Evolutionary conservation across 2,329 filamentous ascomycete genomes (phyloP), one percentile per base, ranked within the genome.

Genomic region (Rhytidhysteron rufulum): DNA sequence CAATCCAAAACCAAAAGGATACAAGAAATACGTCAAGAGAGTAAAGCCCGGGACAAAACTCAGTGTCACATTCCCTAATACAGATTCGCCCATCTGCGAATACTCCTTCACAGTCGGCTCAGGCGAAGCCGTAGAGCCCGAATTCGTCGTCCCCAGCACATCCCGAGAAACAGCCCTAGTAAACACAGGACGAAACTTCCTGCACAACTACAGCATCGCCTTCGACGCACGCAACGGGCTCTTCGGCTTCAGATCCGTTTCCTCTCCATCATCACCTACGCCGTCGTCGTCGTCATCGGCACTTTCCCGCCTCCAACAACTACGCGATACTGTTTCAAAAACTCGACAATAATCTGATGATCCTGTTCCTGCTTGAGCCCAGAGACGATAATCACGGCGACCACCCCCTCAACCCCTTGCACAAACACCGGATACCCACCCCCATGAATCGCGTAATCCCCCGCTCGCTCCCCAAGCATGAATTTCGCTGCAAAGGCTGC

Each of bases 311-410:
- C 15, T 63, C 61, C 24, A 60, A 47, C 41, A 64, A 42, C 42
- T 59, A 57, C 58, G 50, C 72, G 41, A 50, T 75, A 74, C 46
- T 79, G 75, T 51, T 72, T 72, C 31, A 89, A 71, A 1, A 79
- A 80, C 59, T 89, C 83, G 1, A 86, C 76, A 55, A 91, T 80
- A 27, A 89, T 78, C 7, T 79, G 80, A 63, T 93, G 87, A 62
- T 90, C 86, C 67, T 89, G 78, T 53, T 86, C 74, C 64, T 89
- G 83, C 69, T 82, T 84, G 61, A 91, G 62, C 4, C 86, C 87
- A 55, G 81, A 85, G 1, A 91, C 83, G 15, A 89, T 80, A 18
- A 89, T 80, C 1, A 88, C 82, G 1, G 79, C 86, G 7, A 89
- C 81, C 3, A 88, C 68, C 0, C 86, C 86, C 66, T 90, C 86